Conservation (phyloP, 768 basidiomycete species). For the Porphyrellus cyaneotinctus region DNA sequence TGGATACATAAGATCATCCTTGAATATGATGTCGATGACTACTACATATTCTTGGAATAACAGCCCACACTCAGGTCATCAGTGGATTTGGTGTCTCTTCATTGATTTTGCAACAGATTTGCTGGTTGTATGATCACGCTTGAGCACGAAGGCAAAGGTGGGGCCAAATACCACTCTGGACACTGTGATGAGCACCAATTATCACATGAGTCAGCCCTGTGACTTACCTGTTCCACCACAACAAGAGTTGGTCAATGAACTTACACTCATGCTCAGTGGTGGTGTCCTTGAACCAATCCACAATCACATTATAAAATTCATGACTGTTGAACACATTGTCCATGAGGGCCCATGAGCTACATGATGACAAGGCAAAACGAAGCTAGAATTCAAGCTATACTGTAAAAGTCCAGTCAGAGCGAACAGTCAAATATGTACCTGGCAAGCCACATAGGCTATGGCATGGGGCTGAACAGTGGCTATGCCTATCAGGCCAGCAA, state of each 20-base stretch:
- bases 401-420: too few species aligned
- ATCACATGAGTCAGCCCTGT: background rate
- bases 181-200: background rate
- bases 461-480: background rate
- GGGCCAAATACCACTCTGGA: background rate
- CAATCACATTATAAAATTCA: constrained; percentile 2
- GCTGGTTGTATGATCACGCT: background rate
- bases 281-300: constrained; percentile 4
- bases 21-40: too few species aligned
- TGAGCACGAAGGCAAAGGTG: background rate
- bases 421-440: background rate
- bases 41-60: too few species aligned
- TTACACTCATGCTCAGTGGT: background rate
- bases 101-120: background rate
- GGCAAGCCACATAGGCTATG: background rate
- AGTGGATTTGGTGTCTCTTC: background rate
- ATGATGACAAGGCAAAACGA: background rate
- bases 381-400: too few species aligned
- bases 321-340: background rate
- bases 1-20: too few species aligned
- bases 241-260: background rate
- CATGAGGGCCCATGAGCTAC: background rate
- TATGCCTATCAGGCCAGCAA: background rate
- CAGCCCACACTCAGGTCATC: too few species aligned
- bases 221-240: background rate